These are phyloP conservation scores for Epichloe festucae DNA, from an alignment of 2,329 filamentous ascomycete species.

Conservation along the genomic window DNA sequence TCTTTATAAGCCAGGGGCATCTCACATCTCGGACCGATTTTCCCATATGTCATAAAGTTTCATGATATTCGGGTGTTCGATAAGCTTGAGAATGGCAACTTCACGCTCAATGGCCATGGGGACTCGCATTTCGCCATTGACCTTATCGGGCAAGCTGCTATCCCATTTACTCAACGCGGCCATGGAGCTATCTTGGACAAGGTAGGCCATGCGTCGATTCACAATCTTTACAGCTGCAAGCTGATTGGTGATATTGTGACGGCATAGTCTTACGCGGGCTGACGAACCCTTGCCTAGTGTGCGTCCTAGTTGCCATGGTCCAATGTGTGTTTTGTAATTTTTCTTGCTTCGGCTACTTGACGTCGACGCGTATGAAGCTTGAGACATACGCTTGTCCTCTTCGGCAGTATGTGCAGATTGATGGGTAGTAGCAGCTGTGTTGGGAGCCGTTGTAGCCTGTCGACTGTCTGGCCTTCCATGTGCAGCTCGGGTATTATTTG, in stretches of 20 bases:
- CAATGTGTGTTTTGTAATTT: slow-evolving; percentile 61
- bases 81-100: slow-evolving; percentile 92
- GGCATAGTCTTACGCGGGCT: slow-evolving; percentile 73
- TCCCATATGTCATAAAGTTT: slow-evolving; percentile 96
- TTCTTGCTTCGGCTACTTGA: slow-evolving; percentile 27
- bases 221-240: slow-evolving; percentile 92
- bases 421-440: slow-evolving; percentile 1
- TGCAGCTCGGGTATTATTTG: slow-evolving; percentile 3
- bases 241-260: slow-evolving; percentile 66
- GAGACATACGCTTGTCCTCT: slow-evolving; percentile 25
- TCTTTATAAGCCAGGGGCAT: slow-evolving; percentile 6
- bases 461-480: slow-evolving; percentile 1
- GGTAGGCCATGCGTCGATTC: slow-evolving; percentile 64
- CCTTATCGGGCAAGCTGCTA: slow-evolving; percentile 38
- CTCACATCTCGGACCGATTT: slow-evolving; percentile 86
- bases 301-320: slow-evolving; percentile 84
- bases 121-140: slow-evolving; percentile 54
- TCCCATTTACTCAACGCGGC: slow-evolving; percentile 69
- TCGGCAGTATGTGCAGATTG: slow-evolving; percentile 18
- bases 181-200: slow-evolving; percentile 76
- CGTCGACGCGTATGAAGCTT: slow-evolving; percentile 28
- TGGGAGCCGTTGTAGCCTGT: neutral
- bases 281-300: slow-evolving; percentile 85
- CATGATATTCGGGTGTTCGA: slow-evolving; percentile 90
- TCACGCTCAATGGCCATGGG: slow-evolving; percentile 87